A percentile compares a stretch with the other conserved stretches of the same genome.
phyloP scores from a whole-genome alignment of 768 basidiomycete species.

The Tephrocybe sp. region DNA sequence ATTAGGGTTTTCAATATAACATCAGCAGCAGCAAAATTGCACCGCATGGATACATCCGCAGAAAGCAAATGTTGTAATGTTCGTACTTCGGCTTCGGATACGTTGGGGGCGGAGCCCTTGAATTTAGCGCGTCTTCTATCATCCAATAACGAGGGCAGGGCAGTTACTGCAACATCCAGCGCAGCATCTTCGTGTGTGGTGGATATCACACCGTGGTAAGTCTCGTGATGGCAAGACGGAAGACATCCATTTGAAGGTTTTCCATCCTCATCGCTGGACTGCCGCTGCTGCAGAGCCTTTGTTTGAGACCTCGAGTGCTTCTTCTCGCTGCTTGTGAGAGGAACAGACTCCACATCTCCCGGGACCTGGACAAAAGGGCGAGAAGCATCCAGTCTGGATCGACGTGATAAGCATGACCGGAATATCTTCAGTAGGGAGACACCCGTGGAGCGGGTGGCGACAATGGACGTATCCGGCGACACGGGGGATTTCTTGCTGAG shows the following conservation, averaged over 20 bases:
- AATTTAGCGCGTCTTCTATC: background rate
- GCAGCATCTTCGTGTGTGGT: background rate
- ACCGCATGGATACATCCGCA: background rate
- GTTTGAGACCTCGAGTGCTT: no score
- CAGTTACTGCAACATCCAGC: background rate
- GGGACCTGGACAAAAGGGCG: no score
- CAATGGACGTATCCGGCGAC: background rate
- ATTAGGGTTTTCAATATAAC: background rate
- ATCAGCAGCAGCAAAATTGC: slow-evolving; percentile 2
- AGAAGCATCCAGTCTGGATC: no score
- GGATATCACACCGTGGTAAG: background rate
- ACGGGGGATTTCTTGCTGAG: no score
- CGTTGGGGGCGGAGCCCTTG: background rate
- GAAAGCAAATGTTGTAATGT: slow-evolving; percentile 2
- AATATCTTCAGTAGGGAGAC: no score
- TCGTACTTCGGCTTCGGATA: background rate
- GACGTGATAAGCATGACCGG: no score
- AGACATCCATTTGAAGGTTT: background rate
- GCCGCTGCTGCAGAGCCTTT: background rate
- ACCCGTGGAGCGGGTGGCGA: background rate
- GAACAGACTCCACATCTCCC: no score
- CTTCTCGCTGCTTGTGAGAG: no score
- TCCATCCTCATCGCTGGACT: background rate
- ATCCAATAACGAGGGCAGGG: background rate
- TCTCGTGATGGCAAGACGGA: background rate